Evolutionary conservation across 2,329 filamentous ascomycete genomes (phyloP).

Genomic region (Elsinoe perseae): DNA sequence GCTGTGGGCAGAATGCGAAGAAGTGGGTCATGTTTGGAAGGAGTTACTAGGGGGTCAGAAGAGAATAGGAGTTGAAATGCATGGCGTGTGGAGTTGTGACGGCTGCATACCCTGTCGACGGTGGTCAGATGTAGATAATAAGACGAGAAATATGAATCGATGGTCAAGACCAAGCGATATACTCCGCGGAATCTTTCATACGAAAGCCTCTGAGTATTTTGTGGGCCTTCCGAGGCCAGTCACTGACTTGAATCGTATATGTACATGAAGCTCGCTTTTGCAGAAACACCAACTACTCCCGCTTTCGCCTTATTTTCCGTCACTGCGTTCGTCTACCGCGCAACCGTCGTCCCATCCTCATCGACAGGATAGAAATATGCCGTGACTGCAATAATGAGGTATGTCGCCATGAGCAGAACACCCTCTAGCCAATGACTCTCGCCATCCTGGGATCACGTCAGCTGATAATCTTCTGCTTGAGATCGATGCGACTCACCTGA

Average conservation of each 20-base stretch:
- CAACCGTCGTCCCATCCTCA: neutral
- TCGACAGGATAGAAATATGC: constrained; percentile 44
- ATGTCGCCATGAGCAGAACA: constrained; percentile 51
- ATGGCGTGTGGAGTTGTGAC: neutral
- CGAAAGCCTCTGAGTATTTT: no score
- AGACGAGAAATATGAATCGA: neutral
- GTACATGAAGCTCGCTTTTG: no score
- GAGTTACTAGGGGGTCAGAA: constrained; percentile 31
- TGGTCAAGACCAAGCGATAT: neutral
- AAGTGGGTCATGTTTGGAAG: constrained; percentile 87
- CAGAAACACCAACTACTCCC: no score
- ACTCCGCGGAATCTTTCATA: no score
- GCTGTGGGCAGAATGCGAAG: constrained; percentile 68
- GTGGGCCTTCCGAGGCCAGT: no score
- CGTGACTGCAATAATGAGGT: constrained; percentile 55
- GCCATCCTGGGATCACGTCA: constrained; percentile 27
- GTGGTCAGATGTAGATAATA: neutral
- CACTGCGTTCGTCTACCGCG: no score
- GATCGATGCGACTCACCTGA: constrained; percentile 48
- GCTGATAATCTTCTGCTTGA: constrained; percentile 16
- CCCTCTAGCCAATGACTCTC: constrained; percentile 51
- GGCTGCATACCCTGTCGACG: neutral
- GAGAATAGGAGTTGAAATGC: neutral
- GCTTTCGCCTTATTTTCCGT: no score
- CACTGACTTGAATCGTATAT: no score